Evolutionary conservation across 2,329 filamentous ascomycete species (phyloP).

Genomic region (Coleophoma eucalyptorum): DNA sequence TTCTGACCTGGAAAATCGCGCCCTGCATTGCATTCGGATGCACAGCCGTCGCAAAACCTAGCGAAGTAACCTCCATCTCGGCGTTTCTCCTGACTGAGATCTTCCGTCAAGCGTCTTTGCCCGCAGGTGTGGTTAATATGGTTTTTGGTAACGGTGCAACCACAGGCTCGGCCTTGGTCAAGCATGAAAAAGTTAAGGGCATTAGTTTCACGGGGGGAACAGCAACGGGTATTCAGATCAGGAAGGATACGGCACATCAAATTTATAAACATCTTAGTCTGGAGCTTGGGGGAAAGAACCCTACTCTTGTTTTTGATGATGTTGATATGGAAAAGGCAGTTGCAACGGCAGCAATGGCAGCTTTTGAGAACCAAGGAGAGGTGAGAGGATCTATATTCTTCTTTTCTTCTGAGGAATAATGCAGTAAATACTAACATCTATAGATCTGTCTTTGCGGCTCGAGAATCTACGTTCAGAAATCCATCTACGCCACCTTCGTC

Average conservation of each 20-base stretch:
- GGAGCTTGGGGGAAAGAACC: slow-evolving; percentile 38
- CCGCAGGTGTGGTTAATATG: slow-evolving; percentile 28
- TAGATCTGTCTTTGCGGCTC: slow-evolving; percentile 29
- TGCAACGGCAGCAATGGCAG: slow-evolving; percentile 35
- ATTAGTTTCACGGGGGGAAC: slow-evolving; percentile 31
- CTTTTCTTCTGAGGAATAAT: too few relatives aligned
- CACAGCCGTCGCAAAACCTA: slow-evolving; percentile 31
- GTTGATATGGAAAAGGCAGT: slow-evolving; percentile 38
- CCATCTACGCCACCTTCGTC: slow-evolving; percentile 10
- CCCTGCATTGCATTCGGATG: slow-evolving; percentile 32
- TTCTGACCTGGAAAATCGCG: slow-evolving; percentile 32
- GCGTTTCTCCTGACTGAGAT: slow-evolving; percentile 25
- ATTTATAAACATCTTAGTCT: slow-evolving; percentile 32
- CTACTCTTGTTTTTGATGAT: slow-evolving; percentile 38
- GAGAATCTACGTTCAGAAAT: slow-evolving; percentile 12
- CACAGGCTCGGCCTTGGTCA: slow-evolving; percentile 26
- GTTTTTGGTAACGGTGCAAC: slow-evolving; percentile 28
- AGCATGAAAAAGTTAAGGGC: slow-evolving; percentile 21
- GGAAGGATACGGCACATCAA: slow-evolving; percentile 25
- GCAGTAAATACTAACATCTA: neutral
- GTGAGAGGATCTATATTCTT: slow-evolving; percentile 1
- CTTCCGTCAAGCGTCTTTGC: slow-evolving; percentile 21
- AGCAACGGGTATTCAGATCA: slow-evolving; percentile 27
- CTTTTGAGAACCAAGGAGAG: slow-evolving; percentile 34
- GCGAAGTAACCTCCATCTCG: slow-evolving; percentile 29